phyloP scores from a whole-genome alignment of 164 flowering plant species.

The Stephania cephalantha region DNA sequence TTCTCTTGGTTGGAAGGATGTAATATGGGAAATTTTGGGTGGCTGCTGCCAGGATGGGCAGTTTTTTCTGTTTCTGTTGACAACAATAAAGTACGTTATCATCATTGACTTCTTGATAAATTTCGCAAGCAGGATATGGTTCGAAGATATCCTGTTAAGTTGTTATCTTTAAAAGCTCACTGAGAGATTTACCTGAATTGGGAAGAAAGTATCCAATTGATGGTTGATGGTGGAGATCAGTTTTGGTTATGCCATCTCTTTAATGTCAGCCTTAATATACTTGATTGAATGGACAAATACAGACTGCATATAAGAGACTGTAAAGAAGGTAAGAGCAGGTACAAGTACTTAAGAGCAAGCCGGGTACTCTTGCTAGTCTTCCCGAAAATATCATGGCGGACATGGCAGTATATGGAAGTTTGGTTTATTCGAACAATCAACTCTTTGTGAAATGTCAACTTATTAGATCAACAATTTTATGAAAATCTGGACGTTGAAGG shows the following conservation, averaged over 20 bases:
- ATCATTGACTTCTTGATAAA: background rate
- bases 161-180: background rate
- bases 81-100: background rate
- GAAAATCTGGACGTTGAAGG: background rate
- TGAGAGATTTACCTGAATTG: background rate
- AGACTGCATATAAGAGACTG: background rate
- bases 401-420: background rate
- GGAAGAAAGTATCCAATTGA: background rate
- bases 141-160: background rate
- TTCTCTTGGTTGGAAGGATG: background rate
- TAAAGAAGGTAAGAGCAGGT: background rate
- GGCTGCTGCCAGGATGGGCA: background rate
- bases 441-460: background rate
- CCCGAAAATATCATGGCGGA: background rate
- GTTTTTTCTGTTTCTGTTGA: background rate
- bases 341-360: background rate
- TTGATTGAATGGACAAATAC: background rate
- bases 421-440: background rate
- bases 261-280: background rate
- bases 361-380: background rate
- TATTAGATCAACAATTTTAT: too few relatives aligned
- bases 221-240: background rate
- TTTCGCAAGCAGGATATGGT: conserved; percentile 3
- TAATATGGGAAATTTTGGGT: background rate
- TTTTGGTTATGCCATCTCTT: background rate